Evolutionary conservation across 2,329 filamentous ascomycete genomes (phyloP).

Genomic region (Diplodia scrobiculata): DNA sequence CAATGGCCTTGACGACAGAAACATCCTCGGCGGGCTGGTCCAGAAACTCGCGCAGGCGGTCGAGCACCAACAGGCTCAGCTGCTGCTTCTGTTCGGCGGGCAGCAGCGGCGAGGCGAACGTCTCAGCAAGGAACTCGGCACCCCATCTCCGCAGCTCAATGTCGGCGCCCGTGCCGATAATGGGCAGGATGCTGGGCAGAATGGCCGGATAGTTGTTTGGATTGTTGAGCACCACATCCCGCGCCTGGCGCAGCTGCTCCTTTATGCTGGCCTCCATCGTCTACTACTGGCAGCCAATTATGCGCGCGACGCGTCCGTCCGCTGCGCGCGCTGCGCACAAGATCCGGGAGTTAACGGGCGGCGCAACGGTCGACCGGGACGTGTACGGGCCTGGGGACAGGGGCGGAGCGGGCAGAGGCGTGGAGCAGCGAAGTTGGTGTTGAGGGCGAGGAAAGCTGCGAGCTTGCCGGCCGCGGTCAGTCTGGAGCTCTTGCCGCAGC

Average conservation of each 20-base stretch:
- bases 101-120: slow-evolving; percentile 89
- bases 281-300: neutral
- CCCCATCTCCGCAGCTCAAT: slow-evolving; percentile 93
- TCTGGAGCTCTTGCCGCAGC: neutral
- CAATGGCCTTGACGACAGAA: slow-evolving; percentile 78
- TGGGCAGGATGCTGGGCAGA: slow-evolving; percentile 87
- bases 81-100: slow-evolving; percentile 76
- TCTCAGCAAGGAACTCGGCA: slow-evolving; percentile 91
- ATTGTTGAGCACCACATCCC: slow-evolving; percentile 84
- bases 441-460: neutral
- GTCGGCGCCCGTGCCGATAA: slow-evolving; percentile 68
- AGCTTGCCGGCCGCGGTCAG: slow-evolving; percentile 14
- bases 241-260: slow-evolving; percentile 83
- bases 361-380: neutral
- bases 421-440: neutral
- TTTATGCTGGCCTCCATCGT: slow-evolving; percentile 45
- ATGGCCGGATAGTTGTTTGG: slow-evolving; percentile 88
- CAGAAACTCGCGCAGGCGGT: slow-evolving; percentile 63
- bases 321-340: slow-evolving; percentile 1
- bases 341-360: neutral
- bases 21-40: slow-evolving; percentile 65
- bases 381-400: neutral
- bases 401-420: neutral
- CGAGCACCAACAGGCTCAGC: slow-evolving; percentile 73
- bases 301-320: slow-evolving; percentile 8